These are phyloP conservation scores for Leccinum truebloodii DNA, from an alignment of 768 basidiomycete species.

Conservation along the genomic window DNA sequence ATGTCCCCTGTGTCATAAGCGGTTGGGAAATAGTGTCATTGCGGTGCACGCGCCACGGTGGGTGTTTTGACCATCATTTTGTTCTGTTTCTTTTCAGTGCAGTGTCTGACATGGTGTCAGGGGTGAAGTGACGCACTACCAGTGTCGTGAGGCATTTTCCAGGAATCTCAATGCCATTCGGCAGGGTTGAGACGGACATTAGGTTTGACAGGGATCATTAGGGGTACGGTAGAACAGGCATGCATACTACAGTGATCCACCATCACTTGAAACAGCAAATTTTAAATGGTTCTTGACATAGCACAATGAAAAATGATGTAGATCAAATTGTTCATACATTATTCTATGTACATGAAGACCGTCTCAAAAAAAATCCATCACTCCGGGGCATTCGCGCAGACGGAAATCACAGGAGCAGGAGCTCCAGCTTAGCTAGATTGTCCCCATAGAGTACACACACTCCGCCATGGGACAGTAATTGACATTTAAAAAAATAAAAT, in stretches of 20 bases:
- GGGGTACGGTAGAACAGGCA: no score
- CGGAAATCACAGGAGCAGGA: no score
- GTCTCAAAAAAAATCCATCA: background rate
- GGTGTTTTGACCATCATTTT: conserved; percentile 25
- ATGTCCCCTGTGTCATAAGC: conserved; percentile 95
- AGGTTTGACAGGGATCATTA: background rate
- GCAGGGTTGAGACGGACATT: conserved; percentile 11
- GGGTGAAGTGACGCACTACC: conserved; percentile 95
- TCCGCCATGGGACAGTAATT: no score
- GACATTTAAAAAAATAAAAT: no score
- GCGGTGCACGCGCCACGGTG: conserved; percentile 89
- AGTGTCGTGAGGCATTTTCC: conserved; percentile 87
- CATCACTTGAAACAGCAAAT: background rate
- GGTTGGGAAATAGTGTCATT: conserved; percentile 90
- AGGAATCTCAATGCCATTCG: conserved; percentile 46
- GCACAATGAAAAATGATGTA: background rate
- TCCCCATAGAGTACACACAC: no score
- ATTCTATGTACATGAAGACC: background rate
- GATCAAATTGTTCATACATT: background rate
- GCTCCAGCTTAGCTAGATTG: no score
- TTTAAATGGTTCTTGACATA: background rate
- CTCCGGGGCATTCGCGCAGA: no score
- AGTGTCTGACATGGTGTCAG: conserved; percentile 40
- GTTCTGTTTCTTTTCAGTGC: background rate
- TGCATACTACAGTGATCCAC: background rate